Evolutionary conservation across 108 stramenopile species (phyloP), one percentile per base, ranked within the genome.

Genomic region (Pelagomonas calceolata): DNA sequence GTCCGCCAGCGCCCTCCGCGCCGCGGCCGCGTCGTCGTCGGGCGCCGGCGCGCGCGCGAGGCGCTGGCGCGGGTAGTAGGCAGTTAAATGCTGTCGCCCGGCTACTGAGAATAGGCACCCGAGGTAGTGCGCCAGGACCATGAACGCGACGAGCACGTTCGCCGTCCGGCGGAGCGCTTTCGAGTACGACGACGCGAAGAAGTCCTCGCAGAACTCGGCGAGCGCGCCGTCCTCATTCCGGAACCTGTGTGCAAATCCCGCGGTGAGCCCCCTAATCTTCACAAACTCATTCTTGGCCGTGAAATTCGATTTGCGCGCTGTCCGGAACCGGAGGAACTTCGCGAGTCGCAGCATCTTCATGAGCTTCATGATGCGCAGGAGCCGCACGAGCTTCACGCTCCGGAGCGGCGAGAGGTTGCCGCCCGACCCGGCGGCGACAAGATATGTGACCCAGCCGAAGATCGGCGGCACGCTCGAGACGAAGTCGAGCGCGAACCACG

Each of bases 401-500:
- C 36, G 68, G 21, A 60, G 51, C 21, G 51, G 0, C 51, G 51
- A 9, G 7, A 26, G 1, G 51, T 26, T 26, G 51, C 10, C 10
- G 51, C 51, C 51, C 14, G 14, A 10, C 14, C 44, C 44, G 44
- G 44, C 44, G 14, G 14, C 44, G 21, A 16, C 51, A 17, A 26
- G 10, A 26, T 37, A 7, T 36, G 30, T 44, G 31, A 51, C 30
- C 63, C 32, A 26, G 36, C 36, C 33, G 9, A 71, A 26, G 64
- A 82, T 78, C 72, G 78, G 67, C 15, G 84, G 84, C n/a, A 84
- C 63, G 0, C 71, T 66, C 17, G 80, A 75, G 17, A 84, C 44
- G 36, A 82, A 33, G 65, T 84, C 84, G 68, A 84, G 74, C 16
- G 76, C 0, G 67, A 82, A 81, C 80, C 79, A 84, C 4, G 63